Base-by-base conservation (phyloP, 2,329 filamentous ascomycete species). In the Leptographium wingfieldii region DNA sequence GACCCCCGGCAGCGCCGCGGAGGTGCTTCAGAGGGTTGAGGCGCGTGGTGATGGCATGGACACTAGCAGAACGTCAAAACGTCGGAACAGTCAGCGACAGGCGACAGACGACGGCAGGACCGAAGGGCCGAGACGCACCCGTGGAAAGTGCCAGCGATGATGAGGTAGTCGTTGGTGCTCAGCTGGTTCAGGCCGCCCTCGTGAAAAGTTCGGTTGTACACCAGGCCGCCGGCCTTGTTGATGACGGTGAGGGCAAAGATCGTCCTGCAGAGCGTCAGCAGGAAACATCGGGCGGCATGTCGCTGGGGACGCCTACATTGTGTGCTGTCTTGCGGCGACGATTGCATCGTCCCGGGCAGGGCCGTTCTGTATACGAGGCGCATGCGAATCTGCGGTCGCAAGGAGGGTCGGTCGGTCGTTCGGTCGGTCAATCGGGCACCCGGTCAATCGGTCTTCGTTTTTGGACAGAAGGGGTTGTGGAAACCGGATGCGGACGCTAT, bases 241-340 rank as follows among this genome's bases (percentile, higher is more conserved):
- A 99, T 96, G 72, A 99, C 87, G 72, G 97, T 91, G 70, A 99
- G 86, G 61, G 92, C 86, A 73, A 95, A 94, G 72, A 99, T 88
- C 66, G 91, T 89, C 94, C 92, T 97, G 67, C n/a, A 9, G 2
- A 40, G 43, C 19, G 43, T 38, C 43, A 51, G 43, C 43, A 22
- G 40, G 6, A 19, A 22, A 11, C 10, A 11, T 3, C 22, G 16
- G n/a, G 19, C 25, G 12, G 31, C 7, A 6, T 25, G 9, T 14
- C 38, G 38, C 12, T 38, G 12, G 38, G 54, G 35, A 16, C n/a
- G 12, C 49, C 14, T 48, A 63, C 62, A 63, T 63, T 33, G 53
- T 62, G 52, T 9, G 31, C 52, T 25, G 52, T 55, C 31, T 22
- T 25, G 52, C 16, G 29, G 33, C 14, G 52, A 29, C 27, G 51